Base-by-base conservation (phyloP, 225 moss, liverwort and hornwort species). In the Rhytidiadelphus loreus region DNA sequence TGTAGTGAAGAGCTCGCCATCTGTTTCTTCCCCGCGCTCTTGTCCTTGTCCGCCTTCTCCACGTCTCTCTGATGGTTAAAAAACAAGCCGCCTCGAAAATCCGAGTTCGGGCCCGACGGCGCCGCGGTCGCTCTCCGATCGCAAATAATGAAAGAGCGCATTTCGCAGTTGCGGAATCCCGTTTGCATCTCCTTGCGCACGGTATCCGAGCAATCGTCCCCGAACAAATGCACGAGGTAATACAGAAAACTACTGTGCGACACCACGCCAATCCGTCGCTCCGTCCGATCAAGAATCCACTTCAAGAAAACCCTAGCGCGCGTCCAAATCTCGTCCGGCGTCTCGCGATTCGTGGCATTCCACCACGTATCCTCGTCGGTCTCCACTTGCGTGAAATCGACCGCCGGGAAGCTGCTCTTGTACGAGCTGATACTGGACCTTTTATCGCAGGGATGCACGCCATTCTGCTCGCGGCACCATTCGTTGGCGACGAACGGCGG, bases 381-480 rank as follows among this genome's bases (percentile, higher is more conserved):
- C 58, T 93, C 94, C 35, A 97, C 89, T 83, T 94, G 90, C 64
- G 96, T 88, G 76, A 97, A 97, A 85, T 97, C 94, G 70, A 96
- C 86, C 29, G 93, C 92, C 10, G 96, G 97, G 43, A 97, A 97
- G 46, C 88, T 89, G 57, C 75, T 86, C 81, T 88, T 96, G 78
- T 96, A 97, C 52, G 91, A 87, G 74, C 88, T 94, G 50, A 95
- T 87, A n/a, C 89, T 85, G 46, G 93, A 93, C 46, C 95, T 87
- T 63, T 94, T 94, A 86, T 97, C 96, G 64, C 96, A 97, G 21
- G 94, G 94, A 80, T 97, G 96, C 18, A 94, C 60, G 52, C 97
- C 96, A 65, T 92, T 92, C 92, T 96, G 93, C 90, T 97, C 95
- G 83, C 95, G 93, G 84, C 97, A 96, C 95, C 93, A 96, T 86